phyloP scores from a whole-genome alignment of 106 monocot genomes.

The Dendrobium officinale region DNA sequence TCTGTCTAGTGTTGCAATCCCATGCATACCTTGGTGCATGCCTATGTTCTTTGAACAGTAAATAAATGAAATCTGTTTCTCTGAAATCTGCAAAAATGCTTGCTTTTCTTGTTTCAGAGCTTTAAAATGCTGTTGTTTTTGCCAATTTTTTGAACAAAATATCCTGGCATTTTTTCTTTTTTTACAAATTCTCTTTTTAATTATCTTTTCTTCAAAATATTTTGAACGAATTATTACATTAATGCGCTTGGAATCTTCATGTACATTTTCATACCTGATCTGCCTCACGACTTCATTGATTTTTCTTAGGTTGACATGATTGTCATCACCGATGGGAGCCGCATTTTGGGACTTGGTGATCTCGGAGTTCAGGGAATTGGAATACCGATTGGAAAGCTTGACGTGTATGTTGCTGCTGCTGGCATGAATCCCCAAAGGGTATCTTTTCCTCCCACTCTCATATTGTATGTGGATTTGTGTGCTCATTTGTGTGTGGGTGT shows the following conservation, averaged over 20 bases:
- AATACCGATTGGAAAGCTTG: conserved; percentile 99
- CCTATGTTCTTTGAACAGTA: background rate
- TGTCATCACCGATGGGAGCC: conserved; percentile 97
- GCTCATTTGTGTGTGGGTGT: background rate
- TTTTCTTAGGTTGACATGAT: conserved; percentile 87
- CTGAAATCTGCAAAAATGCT: background rate
- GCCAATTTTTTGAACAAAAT: background rate
- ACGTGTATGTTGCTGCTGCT: conserved; percentile 99
- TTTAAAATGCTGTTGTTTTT: background rate
- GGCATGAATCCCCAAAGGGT: conserved; percentile 98
- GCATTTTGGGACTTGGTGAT: conserved; percentile 95
- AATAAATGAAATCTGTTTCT: background rate
- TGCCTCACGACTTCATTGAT: background rate
- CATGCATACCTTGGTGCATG: background rate
- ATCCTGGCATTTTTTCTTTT: background rate
- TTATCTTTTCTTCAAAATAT: background rate
- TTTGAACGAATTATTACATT: background rate
- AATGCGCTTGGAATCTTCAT: background rate
- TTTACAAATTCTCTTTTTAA: background rate
- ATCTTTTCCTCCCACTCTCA: conserved; percentile 4
- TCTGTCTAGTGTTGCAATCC: background rate
- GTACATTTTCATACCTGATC: background rate
- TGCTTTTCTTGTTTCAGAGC: background rate
- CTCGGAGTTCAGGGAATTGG: conserved; percentile 99
- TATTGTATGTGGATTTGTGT: background rate